A percentile compares a stretch with the other conserved stretches of the same genome.
Conservation (phyloP, 371 early-diverging fungal genomes). For the Smittium culicis region DNA sequence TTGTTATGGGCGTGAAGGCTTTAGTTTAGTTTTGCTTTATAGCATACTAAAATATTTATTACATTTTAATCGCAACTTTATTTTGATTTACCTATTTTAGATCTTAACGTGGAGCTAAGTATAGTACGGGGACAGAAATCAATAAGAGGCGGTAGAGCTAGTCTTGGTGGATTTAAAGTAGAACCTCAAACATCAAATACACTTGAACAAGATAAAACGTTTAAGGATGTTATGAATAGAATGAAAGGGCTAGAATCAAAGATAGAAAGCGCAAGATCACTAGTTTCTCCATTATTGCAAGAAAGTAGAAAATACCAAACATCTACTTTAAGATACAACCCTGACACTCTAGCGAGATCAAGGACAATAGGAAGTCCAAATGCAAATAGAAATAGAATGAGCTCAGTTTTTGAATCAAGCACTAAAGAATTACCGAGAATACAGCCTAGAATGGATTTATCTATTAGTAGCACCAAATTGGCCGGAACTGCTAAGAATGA, state of each 20-base stretch:
- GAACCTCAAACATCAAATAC: not conserved
- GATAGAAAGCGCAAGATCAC: constrained; percentile 26
- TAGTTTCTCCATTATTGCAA: constrained; percentile 26
- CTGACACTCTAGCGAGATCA: not conserved
- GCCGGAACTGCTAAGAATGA: not conserved
- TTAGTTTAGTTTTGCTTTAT: too few species aligned
- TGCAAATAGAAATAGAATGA: not conserved
- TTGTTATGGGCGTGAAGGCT: too few species aligned
- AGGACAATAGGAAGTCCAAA: not conserved
- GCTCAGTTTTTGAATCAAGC: not conserved
- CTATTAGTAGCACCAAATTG: not conserved
- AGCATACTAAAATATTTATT: not conserved
- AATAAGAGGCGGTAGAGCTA: not conserved
- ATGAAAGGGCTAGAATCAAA: constrained; percentile 29
- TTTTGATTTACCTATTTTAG: constrained; percentile 3
- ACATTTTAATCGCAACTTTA: not conserved
- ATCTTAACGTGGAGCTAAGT: constrained; percentile 3
- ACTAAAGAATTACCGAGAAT: not conserved
- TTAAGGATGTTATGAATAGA: constrained; percentile 26
- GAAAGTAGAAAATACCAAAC: constrained; percentile 16
- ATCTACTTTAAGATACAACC: not conserved
- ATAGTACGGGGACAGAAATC: not conserved
- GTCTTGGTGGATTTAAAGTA: constrained; percentile 6
- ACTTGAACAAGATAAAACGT: not conserved
- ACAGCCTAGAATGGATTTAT: not conserved